Evolutionary conservation across 225 moss, liverwort and hornwort genomes (phyloP).

Genomic region (Bryum argenteum): DNA sequence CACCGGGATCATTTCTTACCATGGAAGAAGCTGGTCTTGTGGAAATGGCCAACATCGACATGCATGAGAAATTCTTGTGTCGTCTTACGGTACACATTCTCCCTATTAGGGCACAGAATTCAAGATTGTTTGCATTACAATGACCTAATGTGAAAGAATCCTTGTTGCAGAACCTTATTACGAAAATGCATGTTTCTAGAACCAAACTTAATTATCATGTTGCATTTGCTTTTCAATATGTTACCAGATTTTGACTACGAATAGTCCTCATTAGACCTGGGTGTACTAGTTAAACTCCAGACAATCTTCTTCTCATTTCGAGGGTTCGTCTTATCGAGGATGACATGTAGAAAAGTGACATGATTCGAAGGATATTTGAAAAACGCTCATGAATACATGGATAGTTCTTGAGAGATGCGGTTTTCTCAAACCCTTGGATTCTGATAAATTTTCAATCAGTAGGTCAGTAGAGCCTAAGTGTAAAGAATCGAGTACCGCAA

Average conservation of each 20-base stretch:
- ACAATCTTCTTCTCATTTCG: neutral
- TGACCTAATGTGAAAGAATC: constrained; percentile 8
- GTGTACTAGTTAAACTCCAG: no score
- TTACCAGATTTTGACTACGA: no score
- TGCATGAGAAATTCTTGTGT: constrained; percentile 91
- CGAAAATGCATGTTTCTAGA: neutral
- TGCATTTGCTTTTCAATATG: no score
- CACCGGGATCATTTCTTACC: constrained; percentile 70
- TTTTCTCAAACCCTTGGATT: neutral
- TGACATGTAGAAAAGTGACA: neutral
- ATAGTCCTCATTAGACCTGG: no score
- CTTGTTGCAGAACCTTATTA: neutral
- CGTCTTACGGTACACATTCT: constrained; percentile 65
- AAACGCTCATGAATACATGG: neutral
- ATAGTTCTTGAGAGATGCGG: neutral
- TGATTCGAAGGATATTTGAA: neutral
- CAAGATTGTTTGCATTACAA: neutral
- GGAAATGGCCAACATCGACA: constrained; percentile 82
- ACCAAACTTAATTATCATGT: no score
- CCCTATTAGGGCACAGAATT: constrained; percentile 3
- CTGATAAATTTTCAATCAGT: neutral
- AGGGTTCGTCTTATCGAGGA: no score
- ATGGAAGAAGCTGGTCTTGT: constrained; percentile 86
- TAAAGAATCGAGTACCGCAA: neutral
- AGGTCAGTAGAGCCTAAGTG: neutral